A percentile compares a stretch with the other conserved stretches of the same genome.
These are phyloP conservation scores for Leccinum arenicola DNA, from an alignment of 768 basidiomycete species.

Conservation along the genomic window DNA sequence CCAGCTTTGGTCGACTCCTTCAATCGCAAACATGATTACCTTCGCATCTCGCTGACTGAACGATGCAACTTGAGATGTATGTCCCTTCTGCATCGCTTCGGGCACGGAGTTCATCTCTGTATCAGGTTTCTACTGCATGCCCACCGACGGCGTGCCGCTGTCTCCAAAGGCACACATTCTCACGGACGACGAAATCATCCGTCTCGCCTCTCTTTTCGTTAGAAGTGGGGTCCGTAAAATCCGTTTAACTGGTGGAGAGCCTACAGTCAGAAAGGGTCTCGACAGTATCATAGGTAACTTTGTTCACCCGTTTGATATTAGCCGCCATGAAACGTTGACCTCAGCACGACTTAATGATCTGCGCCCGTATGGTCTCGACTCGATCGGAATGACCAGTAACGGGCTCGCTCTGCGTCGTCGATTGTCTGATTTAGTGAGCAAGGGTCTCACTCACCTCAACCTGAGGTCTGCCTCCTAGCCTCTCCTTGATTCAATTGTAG, in stretches of 20 bases:
- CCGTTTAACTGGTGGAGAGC: conserved; percentile 85
- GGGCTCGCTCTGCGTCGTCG: conserved; percentile 74
- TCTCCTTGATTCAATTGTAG: conserved; percentile 1
- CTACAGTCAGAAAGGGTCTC: conserved; percentile 77
- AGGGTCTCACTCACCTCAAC: conserved; percentile 77
- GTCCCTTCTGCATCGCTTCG: conserved; percentile 12
- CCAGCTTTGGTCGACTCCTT: conserved; percentile 65
- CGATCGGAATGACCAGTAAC: conserved; percentile 86
- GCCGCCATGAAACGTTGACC: conserved; percentile 7
- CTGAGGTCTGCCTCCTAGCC: conserved; percentile 44
- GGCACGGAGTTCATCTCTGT: neutral
- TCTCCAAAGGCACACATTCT: conserved; percentile 68
- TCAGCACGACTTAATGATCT: conserved; percentile 62
- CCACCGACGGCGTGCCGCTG: conserved; percentile 71
- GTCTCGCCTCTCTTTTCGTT: conserved; percentile 75
- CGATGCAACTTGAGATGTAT: conserved; percentile 84
- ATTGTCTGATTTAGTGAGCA: conserved; percentile 61
- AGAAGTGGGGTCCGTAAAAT: conserved; percentile 84
- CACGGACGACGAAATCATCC: conserved; percentile 71
- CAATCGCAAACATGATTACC: conserved; percentile 71
- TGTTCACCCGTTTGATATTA: neutral
- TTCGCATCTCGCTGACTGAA: conserved; percentile 87
- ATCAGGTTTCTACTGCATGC: conserved; percentile 91
- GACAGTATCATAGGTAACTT: conserved; percentile 62
- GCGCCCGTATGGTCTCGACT: conserved; percentile 57